Conservation (phyloP, 208 protist genomes). For the Trypanosomatidae sp. region DNA sequence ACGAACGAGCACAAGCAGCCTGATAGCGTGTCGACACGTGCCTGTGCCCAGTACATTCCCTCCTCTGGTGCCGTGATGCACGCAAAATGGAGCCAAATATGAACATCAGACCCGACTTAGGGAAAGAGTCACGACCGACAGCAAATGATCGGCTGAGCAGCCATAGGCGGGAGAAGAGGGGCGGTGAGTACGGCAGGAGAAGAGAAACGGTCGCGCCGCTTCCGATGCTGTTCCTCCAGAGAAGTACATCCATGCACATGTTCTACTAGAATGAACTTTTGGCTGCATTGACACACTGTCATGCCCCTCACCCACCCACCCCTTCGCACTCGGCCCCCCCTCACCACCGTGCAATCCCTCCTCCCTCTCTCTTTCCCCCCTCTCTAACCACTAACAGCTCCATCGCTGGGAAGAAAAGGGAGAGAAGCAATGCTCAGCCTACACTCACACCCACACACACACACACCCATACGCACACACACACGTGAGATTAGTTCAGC, state of each 20-base stretch:
- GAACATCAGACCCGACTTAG: background rate
- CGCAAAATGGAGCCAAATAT: background rate
- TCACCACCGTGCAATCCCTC: background rate
- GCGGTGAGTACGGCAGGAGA: background rate
- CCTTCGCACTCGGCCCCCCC: background rate
- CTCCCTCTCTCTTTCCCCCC: background rate
- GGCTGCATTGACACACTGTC: background rate
- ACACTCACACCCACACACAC: background rate
- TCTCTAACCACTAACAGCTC: background rate
- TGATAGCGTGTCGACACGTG: background rate
- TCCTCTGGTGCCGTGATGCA: background rate
- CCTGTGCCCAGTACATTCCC: background rate
- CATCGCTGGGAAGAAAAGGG: background rate
- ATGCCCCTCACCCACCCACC: background rate
- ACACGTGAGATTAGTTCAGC: background rate
- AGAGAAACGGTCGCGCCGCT: background rate
- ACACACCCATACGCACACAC: background rate
- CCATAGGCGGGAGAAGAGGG: background rate
- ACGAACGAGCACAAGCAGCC: background rate
- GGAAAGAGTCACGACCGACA: background rate
- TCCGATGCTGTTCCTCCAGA: background rate
- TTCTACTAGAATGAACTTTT: background rate
- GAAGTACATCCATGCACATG: background rate
- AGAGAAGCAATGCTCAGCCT: background rate
- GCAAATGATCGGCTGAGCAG: background rate